phyloP scores from a whole-genome alignment of 176 grass and related monocot genomes.

The Olyra latifolia region DNA sequence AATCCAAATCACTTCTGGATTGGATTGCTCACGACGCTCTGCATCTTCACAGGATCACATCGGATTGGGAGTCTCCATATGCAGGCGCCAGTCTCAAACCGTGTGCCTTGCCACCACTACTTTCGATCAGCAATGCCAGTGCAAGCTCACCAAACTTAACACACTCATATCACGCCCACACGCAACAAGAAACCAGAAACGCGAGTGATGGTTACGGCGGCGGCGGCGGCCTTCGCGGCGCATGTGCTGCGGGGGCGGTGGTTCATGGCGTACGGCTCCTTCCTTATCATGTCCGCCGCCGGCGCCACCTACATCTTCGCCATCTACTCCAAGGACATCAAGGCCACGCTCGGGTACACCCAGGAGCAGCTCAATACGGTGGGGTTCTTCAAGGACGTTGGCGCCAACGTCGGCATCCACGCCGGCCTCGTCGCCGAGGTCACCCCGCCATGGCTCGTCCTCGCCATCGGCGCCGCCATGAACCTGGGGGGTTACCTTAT shows the following conservation, averaged over 20 bases:
- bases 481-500: slow-evolving; percentile 62
- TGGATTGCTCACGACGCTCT: too few relatives aligned
- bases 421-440: slow-evolving; percentile 54
- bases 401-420: slow-evolving; percentile 56
- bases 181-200: too few relatives aligned
- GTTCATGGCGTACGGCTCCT: slow-evolving; percentile 57
- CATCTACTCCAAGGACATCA: slow-evolving; percentile 73
- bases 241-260: slow-evolving; percentile 23
- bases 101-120: too few relatives aligned
- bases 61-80: too few relatives aligned
- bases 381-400: slow-evolving; percentile 65
- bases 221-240: slow-evolving; percentile 16
- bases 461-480: slow-evolving; percentile 50
- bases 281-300: slow-evolving; percentile 49
- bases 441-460: slow-evolving; percentile 44
- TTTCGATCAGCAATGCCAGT: too few relatives aligned
- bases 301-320: slow-evolving; percentile 63
- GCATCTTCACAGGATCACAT: too few relatives aligned
- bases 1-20: too few relatives aligned
- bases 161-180: too few relatives aligned
- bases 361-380: slow-evolving; percentile 66
- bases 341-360: slow-evolving; percentile 46
- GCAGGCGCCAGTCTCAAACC: too few relatives aligned
- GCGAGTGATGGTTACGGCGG: too few relatives aligned
- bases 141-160: too few relatives aligned